Base-by-base conservation (phyloP, 345 rosid species). In the Gossypium turneri region DNA sequence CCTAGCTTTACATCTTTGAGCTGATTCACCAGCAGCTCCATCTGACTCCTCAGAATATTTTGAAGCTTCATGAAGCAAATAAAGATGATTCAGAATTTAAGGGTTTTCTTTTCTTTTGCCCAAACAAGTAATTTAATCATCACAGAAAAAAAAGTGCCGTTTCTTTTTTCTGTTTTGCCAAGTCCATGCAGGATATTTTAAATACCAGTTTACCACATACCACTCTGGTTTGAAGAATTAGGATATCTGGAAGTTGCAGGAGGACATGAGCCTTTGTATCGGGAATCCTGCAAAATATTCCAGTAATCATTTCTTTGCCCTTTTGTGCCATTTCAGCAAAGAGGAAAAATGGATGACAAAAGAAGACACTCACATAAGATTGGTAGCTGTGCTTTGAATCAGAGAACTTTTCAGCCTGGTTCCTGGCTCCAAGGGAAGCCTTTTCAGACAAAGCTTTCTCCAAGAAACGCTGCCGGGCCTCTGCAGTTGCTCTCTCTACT, bases 391-490 rank as follows among this genome's bases (percentile, higher is more conserved):
- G 85, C 78, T 74, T 84, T 66, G 85, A 73, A 77, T 85, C 75
- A 75, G 86, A 79, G 65, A 75, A 81, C 77, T 86, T 88, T 68
- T 86, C 90, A 60, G 85, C 77, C 74, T 84, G 84, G 52, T 79
- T 78, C 80, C 81, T 91, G 74, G 83, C 64, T 70, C 83, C 79
- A 64, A 75, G 65, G 78, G 90, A 57, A 79, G 84, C 79, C 73
- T 85, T 89, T 75, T 85, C 87, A 6, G 92, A 88, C 88, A 89
- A 63, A 56, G 97, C 97, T 82, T 84, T 94, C 80, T 94, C 98
- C 19, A 94, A 68, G 69, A 94, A 94, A 70, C 98, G 97, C 78
- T 81, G 91, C 76, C 98, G 86, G 60, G 97, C 98, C 85, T 94
- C 98, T 51, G 91, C 86, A 73, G 67, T 62, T 34, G 67, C 67